Conservation (phyloP, 78 protist genomes). For the Dictyostelium citrinum region DNA sequence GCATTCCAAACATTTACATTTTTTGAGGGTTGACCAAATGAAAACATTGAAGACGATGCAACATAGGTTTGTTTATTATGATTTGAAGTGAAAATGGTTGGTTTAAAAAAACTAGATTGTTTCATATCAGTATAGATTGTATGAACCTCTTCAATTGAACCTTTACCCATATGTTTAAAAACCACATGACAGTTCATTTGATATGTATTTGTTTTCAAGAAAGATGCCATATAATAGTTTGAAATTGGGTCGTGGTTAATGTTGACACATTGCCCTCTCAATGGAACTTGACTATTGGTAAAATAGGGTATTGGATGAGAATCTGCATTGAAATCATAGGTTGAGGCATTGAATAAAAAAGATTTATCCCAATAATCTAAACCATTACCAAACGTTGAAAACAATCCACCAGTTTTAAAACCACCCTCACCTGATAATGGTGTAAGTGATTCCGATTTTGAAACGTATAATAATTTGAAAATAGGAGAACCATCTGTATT, state of each 20-base stretch:
- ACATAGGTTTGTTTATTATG: not conserved
- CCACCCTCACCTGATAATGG: not conserved
- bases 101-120: not conserved
- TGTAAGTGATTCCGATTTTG: not conserved
- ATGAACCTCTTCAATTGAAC: not conserved
- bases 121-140: constrained; percentile 13
- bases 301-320: not conserved
- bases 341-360: not conserved
- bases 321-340: not conserved
- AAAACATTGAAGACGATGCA: not conserved
- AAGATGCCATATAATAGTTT: constrained; percentile 19
- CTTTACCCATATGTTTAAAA: constrained; percentile 38
- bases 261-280: not conserved
- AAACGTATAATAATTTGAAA: not conserved
- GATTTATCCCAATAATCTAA: constrained; percentile 22
- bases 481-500: not conserved
- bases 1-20: constrained; percentile 21
- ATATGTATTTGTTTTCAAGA: not conserved
- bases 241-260: not conserved
- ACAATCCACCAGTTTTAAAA: not conserved
- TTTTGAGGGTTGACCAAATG: not conserved
- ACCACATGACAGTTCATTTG: constrained; percentile 31
- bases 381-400: not conserved
- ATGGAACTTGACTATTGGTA: not conserved
- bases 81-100: constrained; percentile 33